Percentiles rank a stretch among this genome's conserved stretches.
Conservation (phyloP, 2,329 filamentous ascomycete genomes). For the Alternaria novae-zelandiae region DNA sequence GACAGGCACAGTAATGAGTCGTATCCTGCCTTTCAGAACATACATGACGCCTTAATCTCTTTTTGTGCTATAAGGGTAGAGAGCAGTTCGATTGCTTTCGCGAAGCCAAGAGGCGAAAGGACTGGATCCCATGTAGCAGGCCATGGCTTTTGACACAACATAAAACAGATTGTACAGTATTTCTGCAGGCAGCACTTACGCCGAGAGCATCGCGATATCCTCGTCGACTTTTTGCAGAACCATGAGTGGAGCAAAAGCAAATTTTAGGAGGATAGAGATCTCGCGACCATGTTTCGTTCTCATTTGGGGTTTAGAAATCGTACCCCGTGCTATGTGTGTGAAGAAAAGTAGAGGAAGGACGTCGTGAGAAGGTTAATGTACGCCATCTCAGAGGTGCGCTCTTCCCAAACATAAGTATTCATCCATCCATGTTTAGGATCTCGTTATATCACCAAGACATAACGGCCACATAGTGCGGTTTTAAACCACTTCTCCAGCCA, state of each 20-base stretch:
- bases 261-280: too few species aligned
- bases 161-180: not conserved
- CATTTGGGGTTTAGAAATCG: too few species aligned
- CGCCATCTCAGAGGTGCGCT: too few species aligned
- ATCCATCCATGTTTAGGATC: too few species aligned
- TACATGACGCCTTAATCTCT: too few species aligned
- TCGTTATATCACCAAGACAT: not conserved
- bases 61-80: not conserved
- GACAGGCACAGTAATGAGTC: not conserved
- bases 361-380: too few species aligned
- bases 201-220: not conserved
- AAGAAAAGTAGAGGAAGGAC: too few species aligned
- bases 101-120: fast-evolving
- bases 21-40: too few species aligned
- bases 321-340: too few species aligned
- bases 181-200: fast-evolving
- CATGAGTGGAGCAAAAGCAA: too few species aligned
- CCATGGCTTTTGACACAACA: not conserved
- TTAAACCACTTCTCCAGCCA: not conserved
- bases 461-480: not conserved
- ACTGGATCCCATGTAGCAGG: not conserved
- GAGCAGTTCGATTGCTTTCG: not conserved
- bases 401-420: too few species aligned
- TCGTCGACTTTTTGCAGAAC: not conserved
- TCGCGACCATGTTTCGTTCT: too few species aligned